Base-by-base conservation (phyloP, 2,329 filamentous ascomycete genomes). In the Calonectria fujianensis region DNA sequence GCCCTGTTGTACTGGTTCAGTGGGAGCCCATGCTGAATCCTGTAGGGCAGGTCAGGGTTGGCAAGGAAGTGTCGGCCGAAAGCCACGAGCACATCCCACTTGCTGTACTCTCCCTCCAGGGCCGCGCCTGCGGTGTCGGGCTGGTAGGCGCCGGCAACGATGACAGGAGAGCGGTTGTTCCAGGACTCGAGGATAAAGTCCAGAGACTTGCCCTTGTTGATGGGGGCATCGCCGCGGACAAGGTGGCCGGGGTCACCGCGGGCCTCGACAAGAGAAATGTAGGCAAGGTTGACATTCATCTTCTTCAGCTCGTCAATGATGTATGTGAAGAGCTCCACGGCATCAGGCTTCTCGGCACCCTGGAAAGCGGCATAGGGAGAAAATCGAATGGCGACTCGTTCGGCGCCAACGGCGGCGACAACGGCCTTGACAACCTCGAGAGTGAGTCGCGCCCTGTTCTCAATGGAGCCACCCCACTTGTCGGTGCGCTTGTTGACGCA, bases 381-480 rank as follows among this genome's bases (percentile, higher is more conserved):
- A 0, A 89, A 81, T 6, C 88, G 82, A 2, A 89, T 78, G 1
- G 85, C 87, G 77, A 87, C 87, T 0, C 78, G 82, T 24, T 82
- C 77, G 0, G 87, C 85, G 18, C 81, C 76, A 11, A 87, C 81
- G 1, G 82, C 83, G 0, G 69, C 81, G 4, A 83, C 79, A 2
- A 86, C 78, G 18, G 82, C 81, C 72, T 86, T 82, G 14, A 87
- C 84, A 5, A 90, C 83, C 73, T 90, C 89, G 13, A 88, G 77
- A 18, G 87, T 83, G 11, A 90, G 78, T 5, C 88, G 83, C 31
- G 85, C 84, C 6, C 88, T 82, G 76, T 90, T 90, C 75, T 88
- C 85, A 69, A 90, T 84, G 16, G 82, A 85, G 3, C 89, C 89
- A 24, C 89, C 89, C 74, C 89, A 90, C 66, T 84, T 77, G 79